Percentiles rank a stretch among this genome's conserved stretches.
phyloP scores from a whole-genome alignment of 176 grass and related monocot genomes.

The Aegilops longissima region DNA sequence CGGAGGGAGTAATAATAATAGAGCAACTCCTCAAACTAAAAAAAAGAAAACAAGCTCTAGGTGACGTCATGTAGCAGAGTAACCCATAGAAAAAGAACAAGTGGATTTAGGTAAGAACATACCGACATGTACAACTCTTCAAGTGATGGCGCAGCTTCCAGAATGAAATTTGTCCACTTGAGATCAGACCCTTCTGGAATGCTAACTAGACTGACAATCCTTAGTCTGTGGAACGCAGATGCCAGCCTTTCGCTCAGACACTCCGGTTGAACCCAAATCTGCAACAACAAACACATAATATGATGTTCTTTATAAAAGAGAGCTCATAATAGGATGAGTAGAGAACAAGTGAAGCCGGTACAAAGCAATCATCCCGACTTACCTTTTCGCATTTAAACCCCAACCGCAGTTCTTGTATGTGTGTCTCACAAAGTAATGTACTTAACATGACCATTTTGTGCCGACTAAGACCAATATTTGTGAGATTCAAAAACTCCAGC shows the following conservation, averaged over 20 bases:
- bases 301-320: too few species aligned
- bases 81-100: not conserved
- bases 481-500: not conserved
- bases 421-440: not conserved
- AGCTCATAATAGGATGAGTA: not conserved
- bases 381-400: not conserved
- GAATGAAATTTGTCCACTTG: not conserved
- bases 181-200: not conserved
- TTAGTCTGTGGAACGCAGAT: not conserved
- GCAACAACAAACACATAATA: too few species aligned
- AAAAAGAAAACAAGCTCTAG: not conserved
- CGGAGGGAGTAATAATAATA: not conserved
- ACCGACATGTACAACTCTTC: not conserved
- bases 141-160: not conserved
- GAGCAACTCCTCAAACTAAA: not conserved
- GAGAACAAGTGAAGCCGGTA: not conserved
- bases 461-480: not conserved
- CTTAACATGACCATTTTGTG: not conserved
- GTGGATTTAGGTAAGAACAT: not conserved
- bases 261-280: not conserved
- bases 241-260: not conserved
- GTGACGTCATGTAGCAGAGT: not conserved
- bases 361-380: not conserved
- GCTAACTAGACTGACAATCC: not conserved
- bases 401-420: not conserved